These are phyloP conservation scores for Neoarthrinium moseri DNA, from an alignment of 2,329 filamentous ascomycete species.

Conservation along the genomic window DNA sequence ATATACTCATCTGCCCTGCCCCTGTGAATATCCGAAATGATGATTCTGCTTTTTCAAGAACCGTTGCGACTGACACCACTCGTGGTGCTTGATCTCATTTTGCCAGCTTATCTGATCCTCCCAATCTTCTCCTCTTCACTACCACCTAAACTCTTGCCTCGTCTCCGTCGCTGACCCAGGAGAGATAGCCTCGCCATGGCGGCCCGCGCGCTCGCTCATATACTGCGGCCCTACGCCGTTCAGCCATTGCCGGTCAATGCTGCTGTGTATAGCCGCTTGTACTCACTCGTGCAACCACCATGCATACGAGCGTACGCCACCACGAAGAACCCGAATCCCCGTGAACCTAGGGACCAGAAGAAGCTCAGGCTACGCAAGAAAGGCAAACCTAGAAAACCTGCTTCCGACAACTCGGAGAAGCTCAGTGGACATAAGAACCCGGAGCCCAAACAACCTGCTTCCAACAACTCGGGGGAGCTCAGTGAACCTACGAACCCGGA, in stretches of 20 bases:
- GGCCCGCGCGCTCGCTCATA: conserved; percentile 40
- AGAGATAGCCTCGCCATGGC: conserved; percentile 41
- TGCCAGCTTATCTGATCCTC: conserved; percentile 45
- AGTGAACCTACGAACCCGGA: too few species aligned
- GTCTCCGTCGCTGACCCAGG: conserved; percentile 19
- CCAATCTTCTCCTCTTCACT: too few species aligned
- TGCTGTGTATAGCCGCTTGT: conserved; percentile 48
- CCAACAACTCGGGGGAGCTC: background rate
- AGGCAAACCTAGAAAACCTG: too few species aligned
- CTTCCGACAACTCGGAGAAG: background rate
- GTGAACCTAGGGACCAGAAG: background rate
- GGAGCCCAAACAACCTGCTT: too few species aligned
- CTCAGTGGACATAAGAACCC: background rate
- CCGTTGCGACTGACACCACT: conserved; percentile 57
- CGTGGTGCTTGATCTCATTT: conserved; percentile 52
- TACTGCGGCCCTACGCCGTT: conserved; percentile 56
- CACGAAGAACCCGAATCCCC: background rate
- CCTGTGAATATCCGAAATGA: conserved; percentile 29
- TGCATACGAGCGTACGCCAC: conserved; percentile 1
- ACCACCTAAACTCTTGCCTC: too few species aligned
- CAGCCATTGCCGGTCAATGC: conserved; percentile 34
- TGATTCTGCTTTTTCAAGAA: conserved; percentile 54
- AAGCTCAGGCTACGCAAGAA: too few species aligned
- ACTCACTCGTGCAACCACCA: conserved; percentile 33
- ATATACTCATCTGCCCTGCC: background rate